These are phyloP conservation scores for Diaporthe humulicola DNA, from an alignment of 2,329 filamentous ascomycete species.

Conservation along the genomic window DNA sequence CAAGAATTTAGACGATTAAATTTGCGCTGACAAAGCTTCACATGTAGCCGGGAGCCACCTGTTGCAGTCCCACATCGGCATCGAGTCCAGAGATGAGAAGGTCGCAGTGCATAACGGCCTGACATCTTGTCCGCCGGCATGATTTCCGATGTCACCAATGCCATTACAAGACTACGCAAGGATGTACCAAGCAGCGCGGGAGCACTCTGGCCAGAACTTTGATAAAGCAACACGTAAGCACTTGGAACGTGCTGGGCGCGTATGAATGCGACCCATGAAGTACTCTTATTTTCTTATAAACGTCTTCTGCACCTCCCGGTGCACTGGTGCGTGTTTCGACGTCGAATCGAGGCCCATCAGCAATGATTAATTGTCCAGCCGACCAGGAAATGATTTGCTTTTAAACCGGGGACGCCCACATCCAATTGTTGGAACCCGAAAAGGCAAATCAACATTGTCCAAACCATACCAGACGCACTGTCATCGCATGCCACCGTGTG, in stretches of 20 bases:
- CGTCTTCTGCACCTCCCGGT: neutral
- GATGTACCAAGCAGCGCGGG: neutral
- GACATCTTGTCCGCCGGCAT: neutral
- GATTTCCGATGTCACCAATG: neutral
- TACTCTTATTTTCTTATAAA: neutral
- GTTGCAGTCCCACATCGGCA: neutral
- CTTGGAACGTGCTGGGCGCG: neutral
- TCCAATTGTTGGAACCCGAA: neutral
- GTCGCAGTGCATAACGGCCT: conserved; percentile 20
- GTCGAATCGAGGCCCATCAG: no score
- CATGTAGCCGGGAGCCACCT: neutral
- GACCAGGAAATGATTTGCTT: neutral
- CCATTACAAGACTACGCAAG: neutral
- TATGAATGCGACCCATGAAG: neutral
- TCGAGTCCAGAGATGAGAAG: neutral
- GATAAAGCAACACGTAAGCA: neutral
- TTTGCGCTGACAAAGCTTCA: neutral
- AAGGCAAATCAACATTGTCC: neutral
- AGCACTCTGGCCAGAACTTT: neutral
- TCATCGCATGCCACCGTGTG: neutral
- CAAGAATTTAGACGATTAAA: neutral
- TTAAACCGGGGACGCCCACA: neutral
- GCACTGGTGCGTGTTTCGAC: no score
- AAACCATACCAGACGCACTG: conserved; percentile 28
- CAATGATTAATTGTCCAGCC: neutral